These are phyloP conservation scores for Microcyclospora tardicrescens DNA, from an alignment of 2,329 filamentous ascomycete genomes.

Conservation along the genomic window DNA sequence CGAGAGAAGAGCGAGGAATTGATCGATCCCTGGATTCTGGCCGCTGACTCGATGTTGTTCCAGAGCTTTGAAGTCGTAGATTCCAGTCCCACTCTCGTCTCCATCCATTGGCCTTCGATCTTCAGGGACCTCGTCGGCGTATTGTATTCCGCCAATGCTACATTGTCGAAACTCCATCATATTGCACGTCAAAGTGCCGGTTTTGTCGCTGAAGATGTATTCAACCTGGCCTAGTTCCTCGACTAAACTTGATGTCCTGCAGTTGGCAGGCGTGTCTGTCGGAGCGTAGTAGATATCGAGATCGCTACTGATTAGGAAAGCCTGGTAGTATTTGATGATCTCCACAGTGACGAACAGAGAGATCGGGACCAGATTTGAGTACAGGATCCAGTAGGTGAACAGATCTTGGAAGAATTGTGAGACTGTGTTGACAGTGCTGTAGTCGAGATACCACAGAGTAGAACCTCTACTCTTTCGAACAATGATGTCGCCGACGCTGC, in stretches of 20 bases:
- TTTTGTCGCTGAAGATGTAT: slow-evolving; percentile 98
- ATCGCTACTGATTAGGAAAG: slow-evolving; percentile 94
- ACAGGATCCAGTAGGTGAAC: slow-evolving; percentile 96
- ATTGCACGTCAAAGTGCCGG: slow-evolving; percentile 92
- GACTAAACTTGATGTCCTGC: slow-evolving; percentile 87
- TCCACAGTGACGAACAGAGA: slow-evolving; percentile 96
- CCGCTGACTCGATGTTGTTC: slow-evolving; percentile 54
- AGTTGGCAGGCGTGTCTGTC: slow-evolving; percentile 89
- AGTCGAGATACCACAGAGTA: slow-evolving; percentile 59
- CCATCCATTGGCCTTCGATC: slow-evolving; percentile 64
- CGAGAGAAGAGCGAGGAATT: slow-evolving; percentile 75
- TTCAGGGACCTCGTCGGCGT: slow-evolving; percentile 82
- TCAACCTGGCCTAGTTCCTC: slow-evolving; percentile 97
- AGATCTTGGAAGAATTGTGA: slow-evolving; percentile 85
- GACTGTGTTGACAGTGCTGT: slow-evolving; percentile 51
- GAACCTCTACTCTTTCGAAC: slow-evolving; percentile 51
- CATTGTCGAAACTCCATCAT: slow-evolving; percentile 98
- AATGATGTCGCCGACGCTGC: slow-evolving; percentile 81
- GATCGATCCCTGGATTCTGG: slow-evolving; percentile 52
- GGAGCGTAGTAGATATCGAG: slow-evolving; percentile 96
- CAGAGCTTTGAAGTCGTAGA: slow-evolving; percentile 73
- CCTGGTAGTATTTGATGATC: slow-evolving; percentile 95
- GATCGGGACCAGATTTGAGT: slow-evolving; percentile 91
- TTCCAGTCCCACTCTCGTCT: slow-evolving; percentile 59
- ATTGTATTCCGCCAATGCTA: slow-evolving; percentile 85